Conservation (phyloP, 768 basidiomycete genomes). For the Cubamyces sp. region DNA sequence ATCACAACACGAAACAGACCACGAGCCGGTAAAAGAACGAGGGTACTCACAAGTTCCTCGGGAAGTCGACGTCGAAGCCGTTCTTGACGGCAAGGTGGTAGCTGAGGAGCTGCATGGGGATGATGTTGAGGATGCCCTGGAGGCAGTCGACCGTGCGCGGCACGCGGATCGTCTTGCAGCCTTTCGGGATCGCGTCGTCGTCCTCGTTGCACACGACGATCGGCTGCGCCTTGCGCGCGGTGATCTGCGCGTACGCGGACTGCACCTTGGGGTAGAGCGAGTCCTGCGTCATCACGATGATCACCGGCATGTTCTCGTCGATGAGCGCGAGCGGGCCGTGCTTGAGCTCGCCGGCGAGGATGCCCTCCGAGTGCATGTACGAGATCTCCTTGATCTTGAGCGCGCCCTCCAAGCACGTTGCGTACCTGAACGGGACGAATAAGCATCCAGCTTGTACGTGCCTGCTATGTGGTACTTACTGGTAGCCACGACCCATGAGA, state of each 20-base stretch:
- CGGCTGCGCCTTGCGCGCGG: constrained; percentile 93
- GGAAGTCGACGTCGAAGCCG: constrained; percentile 98
- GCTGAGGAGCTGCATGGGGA: constrained; percentile 92
- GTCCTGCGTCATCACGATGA: constrained; percentile 99
- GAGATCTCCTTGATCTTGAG: constrained; percentile 99
- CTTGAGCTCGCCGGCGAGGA: constrained; percentile 98
- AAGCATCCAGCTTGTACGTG: background rate
- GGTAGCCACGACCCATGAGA: constrained; percentile 98
- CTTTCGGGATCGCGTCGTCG: constrained; percentile 75
- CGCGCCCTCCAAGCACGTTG: constrained; percentile 97
- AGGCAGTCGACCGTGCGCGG: constrained; percentile 93
- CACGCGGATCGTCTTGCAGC: constrained; percentile 88
- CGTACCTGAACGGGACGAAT: constrained; percentile 54
- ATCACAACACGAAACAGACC: background rate
- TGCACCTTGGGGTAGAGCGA: constrained; percentile 98
- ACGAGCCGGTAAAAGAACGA: background rate
- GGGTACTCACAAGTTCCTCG: constrained; percentile 81
- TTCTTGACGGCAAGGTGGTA: constrained; percentile 96
- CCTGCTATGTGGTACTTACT: constrained; percentile 51
- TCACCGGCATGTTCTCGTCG: constrained; percentile 98
- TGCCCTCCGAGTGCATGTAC: constrained; percentile 88
- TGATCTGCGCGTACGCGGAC: constrained; percentile 94
- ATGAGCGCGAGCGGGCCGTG: constrained; percentile 97
- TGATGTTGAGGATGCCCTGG: constrained; percentile 95
- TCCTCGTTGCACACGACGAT: constrained; percentile 96